Evolutionary conservation across 2,329 filamentous ascomycete species (phyloP).

Genomic region (Pestalotiopsis sp.): DNA sequence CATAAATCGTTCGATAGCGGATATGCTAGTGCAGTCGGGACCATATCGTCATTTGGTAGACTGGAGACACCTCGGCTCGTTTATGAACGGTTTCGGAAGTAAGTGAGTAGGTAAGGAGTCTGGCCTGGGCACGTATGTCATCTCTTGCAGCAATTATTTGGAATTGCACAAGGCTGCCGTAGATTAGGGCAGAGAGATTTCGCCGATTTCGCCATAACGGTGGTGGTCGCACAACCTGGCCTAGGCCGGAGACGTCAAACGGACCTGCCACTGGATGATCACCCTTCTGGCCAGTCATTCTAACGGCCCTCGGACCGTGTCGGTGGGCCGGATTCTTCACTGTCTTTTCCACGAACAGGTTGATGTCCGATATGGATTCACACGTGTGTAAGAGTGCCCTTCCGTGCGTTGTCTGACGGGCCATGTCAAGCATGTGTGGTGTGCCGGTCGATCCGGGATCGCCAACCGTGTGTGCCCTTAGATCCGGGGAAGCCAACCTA

Average conservation of each 20-base stretch:
- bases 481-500: slow-evolving; percentile 10
- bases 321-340: not conserved
- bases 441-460: slow-evolving; percentile 9
- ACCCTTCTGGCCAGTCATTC: not conserved
- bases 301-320: not conserved
- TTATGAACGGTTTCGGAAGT: too few species aligned
- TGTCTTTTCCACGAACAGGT: not conserved
- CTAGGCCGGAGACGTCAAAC: not conserved
- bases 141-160: not conserved
- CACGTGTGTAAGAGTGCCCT: not conserved
- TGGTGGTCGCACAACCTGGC: not conserved
- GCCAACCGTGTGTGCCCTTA: not conserved
- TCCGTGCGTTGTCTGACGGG: not conserved
- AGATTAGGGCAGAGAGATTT: not conserved
- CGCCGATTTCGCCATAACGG: not conserved
- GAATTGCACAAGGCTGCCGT: not conserved
- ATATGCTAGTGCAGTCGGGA: not conserved
- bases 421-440: not conserved
- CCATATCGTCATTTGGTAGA: not conserved
- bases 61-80: not conserved
- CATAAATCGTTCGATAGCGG: not conserved
- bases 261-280: not conserved
- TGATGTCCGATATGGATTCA: not conserved
- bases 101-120: too few species aligned
- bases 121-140: too few species aligned